A percentile compares a stretch with the other conserved stretches of the same genome.
Conservation (phyloP, 306 rosid species). For the Trifolium pratense region DNA sequence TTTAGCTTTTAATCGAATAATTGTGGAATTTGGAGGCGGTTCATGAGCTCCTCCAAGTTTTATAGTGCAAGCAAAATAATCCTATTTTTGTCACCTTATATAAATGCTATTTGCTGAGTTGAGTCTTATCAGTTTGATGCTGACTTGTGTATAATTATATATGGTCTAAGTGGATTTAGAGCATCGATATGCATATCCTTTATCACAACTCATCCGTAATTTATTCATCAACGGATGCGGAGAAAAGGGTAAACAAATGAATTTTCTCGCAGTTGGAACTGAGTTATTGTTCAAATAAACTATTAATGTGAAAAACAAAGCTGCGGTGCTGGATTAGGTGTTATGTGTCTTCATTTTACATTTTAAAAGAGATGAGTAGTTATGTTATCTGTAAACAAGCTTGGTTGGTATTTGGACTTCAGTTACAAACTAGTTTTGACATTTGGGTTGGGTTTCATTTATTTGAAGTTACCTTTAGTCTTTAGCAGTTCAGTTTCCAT, state of each 20-base stretch:
- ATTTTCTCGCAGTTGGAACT: slow-evolving; percentile 1
- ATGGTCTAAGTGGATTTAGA: slow-evolving; percentile 2
- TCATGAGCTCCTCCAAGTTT: slow-evolving; percentile 30
- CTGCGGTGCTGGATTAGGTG: slow-evolving; percentile 2
- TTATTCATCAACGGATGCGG: not conserved
- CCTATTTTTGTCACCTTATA: slow-evolving; percentile 25
- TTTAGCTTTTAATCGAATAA: slow-evolving; percentile 37
- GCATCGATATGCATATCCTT: slow-evolving; percentile 11
- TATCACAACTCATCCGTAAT: not conserved
- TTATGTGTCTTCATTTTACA: slow-evolving; percentile 18
- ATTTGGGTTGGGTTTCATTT: slow-evolving; percentile 10
- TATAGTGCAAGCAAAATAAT: slow-evolving; percentile 15
- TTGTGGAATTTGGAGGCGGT: slow-evolving; percentile 27
- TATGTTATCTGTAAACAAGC: not conserved
- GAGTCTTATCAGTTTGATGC: slow-evolving; percentile 8
- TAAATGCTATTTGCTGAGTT: slow-evolving; percentile 12
- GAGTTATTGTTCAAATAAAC: slow-evolving; percentile 11
- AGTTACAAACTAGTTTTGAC: not conserved
- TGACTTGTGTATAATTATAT: not conserved
- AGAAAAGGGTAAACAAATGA: not conserved
- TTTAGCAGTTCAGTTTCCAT: not conserved
- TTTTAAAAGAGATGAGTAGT: not conserved
- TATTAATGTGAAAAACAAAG: not conserved
- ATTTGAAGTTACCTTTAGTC: not conserved
- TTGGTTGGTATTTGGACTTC: not conserved